phyloP scores from a whole-genome alignment of 2,329 filamentous ascomycete species.

The Aspergillus niger region DNA sequence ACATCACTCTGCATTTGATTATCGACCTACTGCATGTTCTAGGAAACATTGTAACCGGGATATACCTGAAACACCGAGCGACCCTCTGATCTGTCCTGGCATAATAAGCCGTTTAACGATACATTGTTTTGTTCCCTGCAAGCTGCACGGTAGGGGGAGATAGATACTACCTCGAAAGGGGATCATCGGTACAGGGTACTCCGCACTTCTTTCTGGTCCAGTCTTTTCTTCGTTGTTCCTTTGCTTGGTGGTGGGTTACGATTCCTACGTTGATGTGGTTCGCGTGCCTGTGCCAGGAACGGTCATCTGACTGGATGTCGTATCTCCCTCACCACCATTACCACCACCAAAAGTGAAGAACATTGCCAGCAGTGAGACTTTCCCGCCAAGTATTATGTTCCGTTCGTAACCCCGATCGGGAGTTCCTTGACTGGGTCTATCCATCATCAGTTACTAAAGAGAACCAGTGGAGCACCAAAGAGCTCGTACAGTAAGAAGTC shows the following conservation, averaged over 20 bases:
- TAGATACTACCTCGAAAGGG: background rate
- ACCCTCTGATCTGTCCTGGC: background rate
- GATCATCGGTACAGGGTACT: background rate
- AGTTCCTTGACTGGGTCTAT: background rate
- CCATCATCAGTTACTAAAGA: no score
- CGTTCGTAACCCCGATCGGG: background rate
- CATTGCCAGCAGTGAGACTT: background rate
- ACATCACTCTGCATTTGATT: constrained; percentile 9
- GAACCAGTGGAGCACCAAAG: no score
- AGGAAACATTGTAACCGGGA: background rate
- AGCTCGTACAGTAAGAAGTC: no score
- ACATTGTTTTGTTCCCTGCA: background rate
- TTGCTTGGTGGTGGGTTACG: background rate
- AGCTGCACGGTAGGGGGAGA: background rate
- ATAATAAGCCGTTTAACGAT: background rate
- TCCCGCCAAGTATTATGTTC: background rate
- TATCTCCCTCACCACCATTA: background rate
- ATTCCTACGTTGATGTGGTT: background rate
- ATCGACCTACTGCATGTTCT: background rate
- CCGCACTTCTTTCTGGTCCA: background rate
- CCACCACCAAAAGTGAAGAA: background rate
- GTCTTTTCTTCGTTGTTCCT: background rate
- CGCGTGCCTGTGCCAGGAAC: constrained; percentile 1
- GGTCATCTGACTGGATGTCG: background rate
- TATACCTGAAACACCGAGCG: constrained; percentile 7